These are phyloP conservation scores for Aspergillus awamori DNA, from an alignment of 2,329 filamentous ascomycete genomes.

Conservation along the genomic window DNA sequence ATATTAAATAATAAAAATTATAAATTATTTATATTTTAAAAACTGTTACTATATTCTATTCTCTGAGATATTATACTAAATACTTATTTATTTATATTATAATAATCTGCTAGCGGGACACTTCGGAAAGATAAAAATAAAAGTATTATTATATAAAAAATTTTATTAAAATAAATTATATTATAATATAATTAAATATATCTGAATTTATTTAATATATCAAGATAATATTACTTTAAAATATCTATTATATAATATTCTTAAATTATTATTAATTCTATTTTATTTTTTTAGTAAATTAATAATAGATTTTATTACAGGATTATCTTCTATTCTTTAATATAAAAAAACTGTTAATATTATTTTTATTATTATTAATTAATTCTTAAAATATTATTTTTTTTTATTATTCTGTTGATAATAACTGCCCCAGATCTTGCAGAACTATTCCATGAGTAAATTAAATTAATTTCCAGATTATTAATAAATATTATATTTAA, in stretches of 20 bases:
- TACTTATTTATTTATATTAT: neutral
- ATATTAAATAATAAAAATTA: neutral
- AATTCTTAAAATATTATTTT: too few species aligned
- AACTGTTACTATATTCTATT: neutral
- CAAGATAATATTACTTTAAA: neutral
- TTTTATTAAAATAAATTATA: neutral
- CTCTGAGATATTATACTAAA: neutral
- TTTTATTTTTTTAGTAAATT: neutral
- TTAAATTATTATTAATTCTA: neutral
- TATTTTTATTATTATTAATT: neutral
- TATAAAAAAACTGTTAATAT: neutral
- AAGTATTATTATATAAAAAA: neutral
- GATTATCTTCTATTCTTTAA: neutral
- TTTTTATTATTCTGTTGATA: neutral
- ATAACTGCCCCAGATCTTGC: neutral
- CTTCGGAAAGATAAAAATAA: neutral
- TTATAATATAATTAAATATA: neutral
- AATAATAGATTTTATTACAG: neutral
- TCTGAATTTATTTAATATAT: neutral
- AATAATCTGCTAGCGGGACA: neutral
- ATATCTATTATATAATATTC: neutral
- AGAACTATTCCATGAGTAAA: neutral
- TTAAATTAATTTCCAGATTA: neutral
- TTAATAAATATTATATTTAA: neutral
- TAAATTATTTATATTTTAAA: neutral